Evolutionary conservation across 176 grass and related monocot species (phyloP).

Genomic region (Luzula sylvatica): DNA sequence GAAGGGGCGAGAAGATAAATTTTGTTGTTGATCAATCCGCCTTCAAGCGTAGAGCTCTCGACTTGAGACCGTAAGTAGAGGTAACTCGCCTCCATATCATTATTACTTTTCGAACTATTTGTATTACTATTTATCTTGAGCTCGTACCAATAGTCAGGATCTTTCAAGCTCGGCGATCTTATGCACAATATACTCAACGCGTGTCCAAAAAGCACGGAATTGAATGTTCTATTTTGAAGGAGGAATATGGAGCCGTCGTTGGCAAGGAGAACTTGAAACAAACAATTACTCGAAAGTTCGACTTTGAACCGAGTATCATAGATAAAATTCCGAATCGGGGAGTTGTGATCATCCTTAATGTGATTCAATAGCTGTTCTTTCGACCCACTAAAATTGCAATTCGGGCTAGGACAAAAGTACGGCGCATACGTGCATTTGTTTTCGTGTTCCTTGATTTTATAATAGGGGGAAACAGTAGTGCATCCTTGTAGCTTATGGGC

Average conservation of each 20-base stretch:
- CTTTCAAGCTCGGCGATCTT: not conserved
- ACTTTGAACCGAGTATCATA: conserved; percentile 9
- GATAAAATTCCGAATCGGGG: not conserved
- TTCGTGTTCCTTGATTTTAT: conserved; percentile 18
- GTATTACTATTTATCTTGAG: not conserved
- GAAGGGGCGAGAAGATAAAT: conserved; percentile 4
- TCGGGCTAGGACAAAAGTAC: conserved; percentile 23
- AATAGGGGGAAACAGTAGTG: conserved; percentile 18
- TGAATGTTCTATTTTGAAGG: conserved; percentile 6
- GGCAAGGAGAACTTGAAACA: not conserved
- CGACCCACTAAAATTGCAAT: not conserved
- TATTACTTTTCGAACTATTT: not conserved
- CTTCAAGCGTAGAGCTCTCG: conserved; percentile 5
- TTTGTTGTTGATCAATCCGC: not conserved
- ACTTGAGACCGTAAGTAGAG: conserved; percentile 7
- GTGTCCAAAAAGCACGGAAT: not conserved
- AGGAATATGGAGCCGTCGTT: conserved; percentile 8
- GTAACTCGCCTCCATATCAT: conserved; percentile 1
- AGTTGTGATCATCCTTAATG: not conserved
- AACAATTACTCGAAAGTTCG: not conserved
- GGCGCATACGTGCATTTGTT: conserved; percentile 23
- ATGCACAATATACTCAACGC: conserved; percentile 1
- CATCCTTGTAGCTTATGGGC: conserved; percentile 20
- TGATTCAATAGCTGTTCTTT: conserved; percentile 5
- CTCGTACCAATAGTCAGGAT: conserved; percentile 8